Evolutionary conservation across 2,329 filamentous ascomycete species (phyloP).

Genomic region (Diaporthe capsici): DNA sequence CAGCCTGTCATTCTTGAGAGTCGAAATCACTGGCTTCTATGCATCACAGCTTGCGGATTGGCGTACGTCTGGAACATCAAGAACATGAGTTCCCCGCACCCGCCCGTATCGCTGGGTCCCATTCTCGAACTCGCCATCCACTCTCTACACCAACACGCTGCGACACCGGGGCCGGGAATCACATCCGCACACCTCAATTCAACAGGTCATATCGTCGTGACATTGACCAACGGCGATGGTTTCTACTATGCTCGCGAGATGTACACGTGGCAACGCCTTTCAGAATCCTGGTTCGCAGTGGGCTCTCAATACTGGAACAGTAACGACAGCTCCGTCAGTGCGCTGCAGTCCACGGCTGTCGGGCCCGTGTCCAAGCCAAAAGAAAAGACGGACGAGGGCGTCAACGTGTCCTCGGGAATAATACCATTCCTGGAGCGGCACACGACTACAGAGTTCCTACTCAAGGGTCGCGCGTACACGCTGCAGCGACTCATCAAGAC

Average conservation of each 20-base stretch:
- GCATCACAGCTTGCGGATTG: constrained; percentile 88
- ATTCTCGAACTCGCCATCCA: constrained; percentile 89
- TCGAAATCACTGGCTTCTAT: constrained; percentile 89
- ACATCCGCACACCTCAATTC: constrained; percentile 94
- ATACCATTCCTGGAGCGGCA: constrained; percentile 94
- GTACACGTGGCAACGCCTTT: constrained; percentile 95
- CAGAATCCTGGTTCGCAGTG: constrained; percentile 97
- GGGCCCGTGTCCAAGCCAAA: constrained; percentile 67
- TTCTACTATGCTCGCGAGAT: constrained; percentile 89
- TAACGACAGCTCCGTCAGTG: constrained; percentile 89
- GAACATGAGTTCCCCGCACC: constrained; percentile 86
- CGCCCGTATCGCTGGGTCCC: constrained; percentile 89
- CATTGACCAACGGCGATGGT: constrained; percentile 93
- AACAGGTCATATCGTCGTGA: constrained; percentile 87
- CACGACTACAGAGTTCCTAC: constrained; percentile 91
- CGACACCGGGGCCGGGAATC: constrained; percentile 84
- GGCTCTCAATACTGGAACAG: constrained; percentile 99
- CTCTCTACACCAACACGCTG: constrained; percentile 80
- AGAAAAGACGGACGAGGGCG: constrained; percentile 61
- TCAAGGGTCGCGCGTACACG: constrained; percentile 92
- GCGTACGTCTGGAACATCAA: constrained; percentile 96
- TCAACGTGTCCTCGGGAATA: constrained; percentile 86
- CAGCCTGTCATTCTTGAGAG: constrained; percentile 96
- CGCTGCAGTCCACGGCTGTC: constrained; percentile 80
- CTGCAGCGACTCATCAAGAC: constrained; percentile 93